Conservation (phyloP, 331 rosid species). For the Quercus tomentella region DNA sequence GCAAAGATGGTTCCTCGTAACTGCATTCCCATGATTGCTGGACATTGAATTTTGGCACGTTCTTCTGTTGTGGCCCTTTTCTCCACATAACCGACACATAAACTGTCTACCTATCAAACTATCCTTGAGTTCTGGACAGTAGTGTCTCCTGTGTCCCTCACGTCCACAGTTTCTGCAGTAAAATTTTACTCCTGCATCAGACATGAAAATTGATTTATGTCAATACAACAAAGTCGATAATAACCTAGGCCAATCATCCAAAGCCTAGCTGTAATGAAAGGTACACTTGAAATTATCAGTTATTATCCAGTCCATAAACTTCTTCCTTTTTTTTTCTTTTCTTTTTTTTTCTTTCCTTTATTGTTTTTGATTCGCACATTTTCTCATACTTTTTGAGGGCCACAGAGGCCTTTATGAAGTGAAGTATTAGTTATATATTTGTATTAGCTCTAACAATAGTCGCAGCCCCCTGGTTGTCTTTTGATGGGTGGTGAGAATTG, state of each 20-base stretch:
- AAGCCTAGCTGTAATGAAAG: not conserved
- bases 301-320: not conserved
- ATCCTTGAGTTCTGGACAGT: constrained; percentile 81
- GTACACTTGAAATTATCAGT: not conserved
- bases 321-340: too few species aligned
- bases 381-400: too few species aligned
- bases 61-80: constrained; percentile 82
- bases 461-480: too few species aligned
- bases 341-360: too few species aligned
- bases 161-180: constrained; percentile 84
- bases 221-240: not conserved
- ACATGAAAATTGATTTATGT: not conserved
- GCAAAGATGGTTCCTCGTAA: constrained; percentile 41
- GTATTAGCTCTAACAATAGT: too few species aligned
- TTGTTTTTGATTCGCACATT: too few species aligned
- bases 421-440: too few species aligned
- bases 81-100: constrained; percentile 62
- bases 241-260: not conserved
- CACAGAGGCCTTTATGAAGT: too few species aligned
- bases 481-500: too few species aligned
- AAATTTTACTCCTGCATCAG: constrained; percentile 68
- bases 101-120: constrained; percentile 34
- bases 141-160: constrained; percentile 87
- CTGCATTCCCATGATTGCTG: constrained; percentile 17
- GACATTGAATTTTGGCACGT: constrained; percentile 52